phyloP scores from a whole-genome alignment of 2,329 filamentous ascomycete species.

The Drechmeria coniospora region DNA sequence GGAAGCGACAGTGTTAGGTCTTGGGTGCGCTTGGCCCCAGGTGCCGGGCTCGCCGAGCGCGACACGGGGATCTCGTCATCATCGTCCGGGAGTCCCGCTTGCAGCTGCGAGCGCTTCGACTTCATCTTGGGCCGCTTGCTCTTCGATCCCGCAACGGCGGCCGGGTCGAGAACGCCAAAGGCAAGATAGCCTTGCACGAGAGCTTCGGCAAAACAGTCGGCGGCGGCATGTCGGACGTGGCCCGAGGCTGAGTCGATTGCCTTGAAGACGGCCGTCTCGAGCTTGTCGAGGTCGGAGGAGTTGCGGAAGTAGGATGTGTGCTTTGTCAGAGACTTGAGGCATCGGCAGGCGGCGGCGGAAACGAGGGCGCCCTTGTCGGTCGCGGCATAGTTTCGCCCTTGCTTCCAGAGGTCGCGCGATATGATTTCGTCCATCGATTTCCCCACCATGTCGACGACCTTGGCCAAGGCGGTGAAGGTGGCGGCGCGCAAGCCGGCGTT shows the following conservation, averaged over 20 bases:
- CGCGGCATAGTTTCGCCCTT: constrained; percentile 59
- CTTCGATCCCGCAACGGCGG: constrained; percentile 39
- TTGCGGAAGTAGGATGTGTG: constrained; percentile 75
- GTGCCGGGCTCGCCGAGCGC: constrained; percentile 59
- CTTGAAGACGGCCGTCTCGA: constrained; percentile 74
- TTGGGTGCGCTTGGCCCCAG: constrained; percentile 51
- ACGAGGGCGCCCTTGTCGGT: constrained; percentile 74
- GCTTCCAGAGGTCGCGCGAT: constrained; percentile 89
- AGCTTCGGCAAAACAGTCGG: constrained; percentile 69
- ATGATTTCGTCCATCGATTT: constrained; percentile 68
- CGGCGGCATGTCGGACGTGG: constrained; percentile 69
- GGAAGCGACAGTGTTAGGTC: constrained; percentile 58
- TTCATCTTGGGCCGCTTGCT: constrained; percentile 56
- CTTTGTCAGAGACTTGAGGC: constrained; percentile 57
- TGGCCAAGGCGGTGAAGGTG: constrained; percentile 58
- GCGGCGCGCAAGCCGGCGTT: constrained; percentile 73
- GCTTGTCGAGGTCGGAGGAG: constrained; percentile 74
- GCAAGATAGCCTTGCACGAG: constrained; percentile 58
- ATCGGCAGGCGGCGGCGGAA: constrained; percentile 63
- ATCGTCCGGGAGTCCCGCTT: constrained; percentile 46
- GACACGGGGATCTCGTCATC: constrained; percentile 57
- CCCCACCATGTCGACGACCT: constrained; percentile 60
- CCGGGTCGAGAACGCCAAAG: constrained; percentile 32
- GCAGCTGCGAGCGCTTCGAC: constrained; percentile 42
- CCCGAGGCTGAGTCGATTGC: constrained; percentile 63